These are phyloP conservation scores for Phyllosticta capitalensis DNA, from an alignment of 2,329 filamentous ascomycete species.

Conservation along the genomic window DNA sequence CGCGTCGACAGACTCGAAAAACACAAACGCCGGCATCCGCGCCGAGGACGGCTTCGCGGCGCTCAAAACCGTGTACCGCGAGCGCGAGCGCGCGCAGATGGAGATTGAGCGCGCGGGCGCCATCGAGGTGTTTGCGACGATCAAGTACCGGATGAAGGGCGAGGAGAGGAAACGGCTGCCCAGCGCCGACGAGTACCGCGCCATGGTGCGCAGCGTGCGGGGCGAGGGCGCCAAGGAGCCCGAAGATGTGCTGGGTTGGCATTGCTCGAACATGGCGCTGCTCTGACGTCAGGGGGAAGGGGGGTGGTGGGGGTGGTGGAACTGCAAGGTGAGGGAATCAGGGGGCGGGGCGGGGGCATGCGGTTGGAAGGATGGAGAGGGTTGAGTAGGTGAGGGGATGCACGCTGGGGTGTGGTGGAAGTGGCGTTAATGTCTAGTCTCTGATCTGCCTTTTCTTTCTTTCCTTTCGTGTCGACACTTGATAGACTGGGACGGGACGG, in stretches of 20 bases:
- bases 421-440: too few relatives aligned
- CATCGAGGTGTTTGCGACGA: constrained; percentile 6
- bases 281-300: neutral
- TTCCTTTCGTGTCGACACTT: too few relatives aligned
- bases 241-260: constrained; percentile 1
- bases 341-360: too few relatives aligned
- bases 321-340: too few relatives aligned
- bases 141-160: constrained; percentile 7
- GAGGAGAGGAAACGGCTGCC: neutral
- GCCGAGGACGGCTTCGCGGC: constrained; percentile 1
- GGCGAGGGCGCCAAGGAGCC: neutral
- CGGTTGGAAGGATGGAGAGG: too few relatives aligned
- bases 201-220: constrained; percentile 8
- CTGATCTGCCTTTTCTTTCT: too few relatives aligned
- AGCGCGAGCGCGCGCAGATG: constrained; percentile 3
- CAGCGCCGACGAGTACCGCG: constrained; percentile 5
- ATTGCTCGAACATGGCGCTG: constrained; percentile 8
- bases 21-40: neutral
- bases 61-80: constrained; percentile 1
- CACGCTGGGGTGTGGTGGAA: neutral
- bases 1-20: neutral
- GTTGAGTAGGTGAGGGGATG: too few relatives aligned
- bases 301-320: too few relatives aligned
- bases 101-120: constrained; percentile 8
- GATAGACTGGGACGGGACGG: too few relatives aligned